Conservation (phyloP, 495 filamentous ascomycete species). For the Glarea lozoyensis region DNA sequence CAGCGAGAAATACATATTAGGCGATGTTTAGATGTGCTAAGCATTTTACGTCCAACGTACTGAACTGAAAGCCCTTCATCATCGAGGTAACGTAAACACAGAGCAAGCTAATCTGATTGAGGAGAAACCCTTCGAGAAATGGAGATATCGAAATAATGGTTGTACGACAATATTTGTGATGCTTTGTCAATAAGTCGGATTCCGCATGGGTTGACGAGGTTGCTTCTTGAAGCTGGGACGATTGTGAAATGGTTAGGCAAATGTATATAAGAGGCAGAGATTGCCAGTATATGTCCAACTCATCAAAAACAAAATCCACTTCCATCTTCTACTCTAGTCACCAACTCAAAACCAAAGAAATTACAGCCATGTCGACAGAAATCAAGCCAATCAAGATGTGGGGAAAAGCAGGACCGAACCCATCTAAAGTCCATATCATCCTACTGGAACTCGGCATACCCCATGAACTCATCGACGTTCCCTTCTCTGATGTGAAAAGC, state of each 20-base stretch:
- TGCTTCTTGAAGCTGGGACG: no score
- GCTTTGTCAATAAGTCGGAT: no score
- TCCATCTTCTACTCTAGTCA: background rate
- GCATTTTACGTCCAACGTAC: background rate
- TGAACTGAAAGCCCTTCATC: background rate
- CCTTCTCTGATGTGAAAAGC: constrained; percentile 46
- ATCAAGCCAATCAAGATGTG: background rate
- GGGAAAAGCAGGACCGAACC: constrained; percentile 41
- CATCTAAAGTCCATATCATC: constrained; percentile 56
- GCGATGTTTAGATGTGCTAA: no score
- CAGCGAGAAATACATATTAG: background rate
- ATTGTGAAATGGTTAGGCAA: background rate
- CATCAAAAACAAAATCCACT: background rate
- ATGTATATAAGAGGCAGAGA: background rate
- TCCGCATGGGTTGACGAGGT: no score
- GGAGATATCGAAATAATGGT: no score
- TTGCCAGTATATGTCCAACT: background rate
- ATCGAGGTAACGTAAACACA: no score
- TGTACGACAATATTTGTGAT: no score
- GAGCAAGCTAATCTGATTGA: no score
- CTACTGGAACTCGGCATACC: constrained; percentile 55
- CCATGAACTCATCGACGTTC: constrained; percentile 32
- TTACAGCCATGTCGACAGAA: background rate
- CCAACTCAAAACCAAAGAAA: background rate
- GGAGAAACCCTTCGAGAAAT: no score